A percentile compares a stretch with the other conserved stretches of the same genome.
phyloP scores from a whole-genome alignment of 441 rosid genomes.

The Hura crepitans region DNA sequence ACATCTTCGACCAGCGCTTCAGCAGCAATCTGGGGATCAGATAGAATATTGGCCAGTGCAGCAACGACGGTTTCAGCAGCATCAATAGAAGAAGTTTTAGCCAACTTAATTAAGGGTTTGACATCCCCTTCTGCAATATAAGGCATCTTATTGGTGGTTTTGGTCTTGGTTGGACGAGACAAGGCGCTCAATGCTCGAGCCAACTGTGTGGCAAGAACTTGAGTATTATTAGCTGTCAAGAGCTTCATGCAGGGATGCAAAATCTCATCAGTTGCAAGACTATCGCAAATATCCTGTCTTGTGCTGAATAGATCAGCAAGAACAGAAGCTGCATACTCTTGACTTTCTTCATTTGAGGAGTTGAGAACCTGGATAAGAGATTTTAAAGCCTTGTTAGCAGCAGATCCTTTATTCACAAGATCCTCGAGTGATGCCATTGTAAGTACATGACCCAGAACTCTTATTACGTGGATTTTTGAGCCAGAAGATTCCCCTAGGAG shows the following conservation, averaged over 20 bases:
- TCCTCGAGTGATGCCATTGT: constrained; percentile 59
- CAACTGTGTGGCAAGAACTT: constrained; percentile 70
- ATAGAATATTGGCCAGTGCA: constrained; percentile 75
- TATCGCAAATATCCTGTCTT: constrained; percentile 76
- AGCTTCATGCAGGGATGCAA: constrained; percentile 72
- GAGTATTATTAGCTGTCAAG: constrained; percentile 62
- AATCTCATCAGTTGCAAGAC: constrained; percentile 73
- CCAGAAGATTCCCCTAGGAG: constrained; percentile 66
- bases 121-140: constrained; percentile 63
- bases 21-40: constrained; percentile 70
- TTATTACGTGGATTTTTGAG: constrained; percentile 58
- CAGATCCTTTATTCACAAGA: constrained; percentile 62
- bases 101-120: constrained; percentile 73
- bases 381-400: constrained; percentile 79
- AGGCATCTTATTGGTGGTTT: constrained; percentile 48
- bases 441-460: constrained; percentile 83
- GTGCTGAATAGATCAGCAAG: constrained; percentile 71
- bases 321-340: constrained; percentile 78
- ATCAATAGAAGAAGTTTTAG: constrained; percentile 66
- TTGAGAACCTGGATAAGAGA: constrained; percentile 72
- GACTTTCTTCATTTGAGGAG: constrained; percentile 69
- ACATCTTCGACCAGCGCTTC: constrained; percentile 80
- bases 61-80: constrained; percentile 79
- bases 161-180: constrained; percentile 64
- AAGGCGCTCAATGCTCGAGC: constrained; percentile 86